Base-by-base conservation (phyloP, 345 rosid species). In the Brassica incana region DNA sequence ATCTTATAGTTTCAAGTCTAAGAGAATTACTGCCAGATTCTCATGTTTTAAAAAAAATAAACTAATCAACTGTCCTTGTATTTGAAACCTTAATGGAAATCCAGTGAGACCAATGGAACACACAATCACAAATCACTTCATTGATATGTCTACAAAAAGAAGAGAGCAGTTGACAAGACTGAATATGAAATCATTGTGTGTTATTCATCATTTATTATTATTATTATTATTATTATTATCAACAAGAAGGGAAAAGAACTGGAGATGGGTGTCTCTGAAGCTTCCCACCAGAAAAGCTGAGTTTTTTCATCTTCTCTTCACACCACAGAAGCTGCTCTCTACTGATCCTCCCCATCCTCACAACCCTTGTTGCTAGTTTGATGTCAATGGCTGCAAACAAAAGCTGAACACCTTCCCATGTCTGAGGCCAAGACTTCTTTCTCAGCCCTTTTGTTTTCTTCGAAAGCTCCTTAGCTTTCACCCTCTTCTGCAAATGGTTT, bases 301-400 rank as follows among this genome's bases (percentile, higher is more conserved):
- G 84, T 16, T 89, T 95, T 76, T 95, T 93, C 84, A 95, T 89
- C 90, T 95, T 95, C 66, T 93, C 98, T 83, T 91, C 97, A 14
- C 99, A 93, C 99, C 99, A 95, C 6, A 89, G 78, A 69, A 95
- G 80, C 65, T 95, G 93, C 74, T 92, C 98, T 80, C 88, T 90
- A 15, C 85, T 86, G 72, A 91, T 89, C 80, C 73, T 90, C 73
- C 54, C 80, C 96, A 89, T 91, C 82, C 91, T 88, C 6, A 95
- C 82, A 40, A 91, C 97, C 84, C 92, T 83, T 16, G 85, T 78
- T 25, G 90, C 38, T 20, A 95, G 76, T 78, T 93, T 95, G 52
- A 86, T 35, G 18, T 95, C 99, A 9, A 89, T 82, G 59, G 88
- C 86, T 68, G 91, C 84, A 69, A 95, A 89, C 79, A 93, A 84